Percentiles rank a stretch among this genome's conserved stretches.
Evolutionary conservation across 345 rosid genomes (phyloP).

Genomic region (Litchi chinensis): DNA sequence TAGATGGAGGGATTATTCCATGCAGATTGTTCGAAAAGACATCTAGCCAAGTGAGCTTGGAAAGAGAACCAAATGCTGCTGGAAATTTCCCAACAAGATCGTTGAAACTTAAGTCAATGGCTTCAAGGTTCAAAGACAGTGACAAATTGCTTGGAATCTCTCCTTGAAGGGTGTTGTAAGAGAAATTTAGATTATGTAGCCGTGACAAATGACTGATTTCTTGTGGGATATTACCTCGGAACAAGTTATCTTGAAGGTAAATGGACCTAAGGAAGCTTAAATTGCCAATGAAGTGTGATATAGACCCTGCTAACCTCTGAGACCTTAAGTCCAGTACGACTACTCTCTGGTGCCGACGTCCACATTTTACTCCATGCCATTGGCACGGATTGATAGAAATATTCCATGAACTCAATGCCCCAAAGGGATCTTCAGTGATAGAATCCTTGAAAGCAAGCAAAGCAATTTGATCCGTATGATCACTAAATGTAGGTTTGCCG

Average conservation of each 20-base stretch:
- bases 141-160: slow-evolving; percentile 10
- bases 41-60: slow-evolving; percentile 7
- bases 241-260: slow-evolving; percentile 4
- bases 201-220: neutral
- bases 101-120: neutral
- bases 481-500: neutral
- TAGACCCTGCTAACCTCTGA: neutral
- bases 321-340: neutral
- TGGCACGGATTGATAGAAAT: too few species aligned
- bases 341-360: too few species aligned
- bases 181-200: neutral
- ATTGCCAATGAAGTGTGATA: slow-evolving; percentile 19
- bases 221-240: slow-evolving; percentile 8
- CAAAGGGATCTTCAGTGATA: too few species aligned
- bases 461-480: neutral
- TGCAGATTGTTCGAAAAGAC: slow-evolving; percentile 1
- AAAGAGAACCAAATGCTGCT: slow-evolving; percentile 8
- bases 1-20: slow-evolving; percentile 11
- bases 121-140: neutral
- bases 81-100: slow-evolving; percentile 12
- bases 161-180: neutral
- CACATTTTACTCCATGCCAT: too few species aligned
- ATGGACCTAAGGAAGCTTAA: slow-evolving; percentile 3
- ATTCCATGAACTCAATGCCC: too few species aligned
- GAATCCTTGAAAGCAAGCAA: neutral